Base-by-base conservation (phyloP, 208 protist species). In the Tritrichomonas musculus region DNA sequence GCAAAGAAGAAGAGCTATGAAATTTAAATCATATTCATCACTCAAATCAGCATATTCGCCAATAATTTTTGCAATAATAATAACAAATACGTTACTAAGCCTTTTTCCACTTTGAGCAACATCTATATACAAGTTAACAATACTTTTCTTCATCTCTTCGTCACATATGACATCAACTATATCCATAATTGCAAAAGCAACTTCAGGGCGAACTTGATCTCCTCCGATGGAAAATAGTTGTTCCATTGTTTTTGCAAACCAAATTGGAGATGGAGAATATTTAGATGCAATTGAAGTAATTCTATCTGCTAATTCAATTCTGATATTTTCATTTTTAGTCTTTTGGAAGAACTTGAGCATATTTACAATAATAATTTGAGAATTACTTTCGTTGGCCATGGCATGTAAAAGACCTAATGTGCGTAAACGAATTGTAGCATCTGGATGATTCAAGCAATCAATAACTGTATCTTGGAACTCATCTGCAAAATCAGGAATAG, bases 161-260 rank as follows among this genome's bases (percentile, higher is more conserved):
- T 82, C 73, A 30, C 41, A 49, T 20, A 53, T 11, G 14, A 53
- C 73, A n/a, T 82, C 73, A 44, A 82, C 50, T 20, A 82, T 47
- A 20, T 82, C 50, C 41, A 82, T 50, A 20, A 82, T 41, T 44
- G n/a, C 20, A 36, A 82, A 82, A 1, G 73, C 73, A n/a, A 82
- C 41, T 17, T 82, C 41, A 33, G 73, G 73, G 25, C 41, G 33
- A 20, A 82, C 41, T 22, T 47, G n/a, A 44, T 82, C 73, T 8
- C 73, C 73, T 1, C 73, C 73, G 8, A 82, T 50, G 4, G 41
- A 33, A 44, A 82, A 82, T 5, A 82, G 25, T 25, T 82, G 73
- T 53, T 82, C 73, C 73, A 82, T 82, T 50, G 73, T 82, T 20
- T 82, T 82, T 3, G 73, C 73, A 44, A 82, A 82, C 73, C 73